Percentiles rank a stretch among this genome's conserved stretches.
phyloP scores from a whole-genome alignment of 2,329 filamentous ascomycete species.

The Epichloe brachyelytri region DNA sequence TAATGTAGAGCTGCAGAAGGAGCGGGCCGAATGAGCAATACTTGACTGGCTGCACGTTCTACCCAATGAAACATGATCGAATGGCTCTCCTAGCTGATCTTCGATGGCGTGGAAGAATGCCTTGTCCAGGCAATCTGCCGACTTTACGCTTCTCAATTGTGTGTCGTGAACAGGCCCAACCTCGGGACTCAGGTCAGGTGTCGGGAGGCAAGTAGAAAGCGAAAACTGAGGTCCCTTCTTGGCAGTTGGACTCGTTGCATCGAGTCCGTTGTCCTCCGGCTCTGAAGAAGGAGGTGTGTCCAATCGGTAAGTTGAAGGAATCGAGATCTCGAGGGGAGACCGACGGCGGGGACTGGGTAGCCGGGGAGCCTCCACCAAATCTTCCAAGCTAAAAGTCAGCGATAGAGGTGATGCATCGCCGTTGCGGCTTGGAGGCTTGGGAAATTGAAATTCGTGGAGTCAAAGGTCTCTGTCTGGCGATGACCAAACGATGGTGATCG shows the following conservation, averaged over 20 bases:
- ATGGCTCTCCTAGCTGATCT: slow-evolving; percentile 14
- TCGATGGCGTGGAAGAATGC: slow-evolving; percentile 15
- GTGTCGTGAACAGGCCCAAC: slow-evolving; percentile 14
- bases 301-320: slow-evolving; percentile 11
- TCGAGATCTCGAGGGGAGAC: slow-evolving; percentile 12
- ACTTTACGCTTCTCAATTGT: slow-evolving; percentile 15
- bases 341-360: slow-evolving; percentile 14
- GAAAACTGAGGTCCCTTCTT: slow-evolving; percentile 11
- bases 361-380: slow-evolving; percentile 12
- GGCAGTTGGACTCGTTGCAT: slow-evolving; percentile 1
- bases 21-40: slow-evolving; percentile 16
- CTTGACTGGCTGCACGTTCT: slow-evolving; percentile 19
- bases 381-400: slow-evolving; percentile 9
- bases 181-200: slow-evolving; percentile 20
- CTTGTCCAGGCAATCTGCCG: slow-evolving; percentile 17
- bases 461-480: slow-evolving; percentile 12
- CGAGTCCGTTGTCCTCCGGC: slow-evolving; percentile 12
- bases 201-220: slow-evolving; percentile 12
- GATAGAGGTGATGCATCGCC: slow-evolving; percentile 14
- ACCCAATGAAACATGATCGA: slow-evolving; percentile 14
- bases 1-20: slow-evolving; percentile 25
- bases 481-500: slow-evolving; percentile 15
- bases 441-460: slow-evolving; percentile 25
- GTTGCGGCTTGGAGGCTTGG: slow-evolving; percentile 19
- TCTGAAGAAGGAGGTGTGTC: slow-evolving; percentile 22